Evolutionary conservation across 140 eudicot genomes (phyloP).

Genomic region (Flaveria floridana): DNA sequence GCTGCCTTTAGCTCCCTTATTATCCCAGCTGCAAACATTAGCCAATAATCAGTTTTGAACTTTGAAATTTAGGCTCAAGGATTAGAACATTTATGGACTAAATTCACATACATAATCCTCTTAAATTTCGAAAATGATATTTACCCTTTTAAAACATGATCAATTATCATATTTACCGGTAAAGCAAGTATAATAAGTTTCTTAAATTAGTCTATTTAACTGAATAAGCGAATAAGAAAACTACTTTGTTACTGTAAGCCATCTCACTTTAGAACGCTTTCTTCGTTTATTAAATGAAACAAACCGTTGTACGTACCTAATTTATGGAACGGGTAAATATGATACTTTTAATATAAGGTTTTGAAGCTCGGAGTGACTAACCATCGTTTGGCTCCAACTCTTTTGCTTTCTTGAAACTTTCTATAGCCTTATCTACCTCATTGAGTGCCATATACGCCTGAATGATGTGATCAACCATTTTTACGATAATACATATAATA

Average conservation of each 20-base stretch:
- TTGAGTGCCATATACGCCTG: constrained; percentile 92
- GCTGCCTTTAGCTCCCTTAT: constrained; percentile 68
- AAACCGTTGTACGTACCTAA: not conserved
- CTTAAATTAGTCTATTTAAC: not conserved
- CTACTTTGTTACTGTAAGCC: too few relatives aligned
- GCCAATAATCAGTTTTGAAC: not conserved
- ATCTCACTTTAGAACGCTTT: too few relatives aligned
- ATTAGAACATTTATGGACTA: not conserved
- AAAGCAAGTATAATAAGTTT: not conserved
- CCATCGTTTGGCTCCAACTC: constrained; percentile 92
- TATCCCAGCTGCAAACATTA: constrained; percentile 57
- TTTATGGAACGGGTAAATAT: not conserved
- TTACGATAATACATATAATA: not conserved
- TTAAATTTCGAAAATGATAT: not conserved
- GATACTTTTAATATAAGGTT: not conserved
- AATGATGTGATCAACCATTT: constrained; percentile 7
- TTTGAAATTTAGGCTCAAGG: not conserved
- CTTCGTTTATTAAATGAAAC: not conserved
- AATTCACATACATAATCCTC: not conserved
- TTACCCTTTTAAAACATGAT: not conserved
- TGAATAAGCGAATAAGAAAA: not conserved
- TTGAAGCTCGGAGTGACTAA: constrained; percentile 30
- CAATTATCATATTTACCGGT: not conserved
- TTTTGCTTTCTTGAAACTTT: constrained; percentile 79
- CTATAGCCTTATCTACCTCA: constrained; percentile 84